Conservation (phyloP, 257 asterid species). For the Plantago ovata region DNA sequence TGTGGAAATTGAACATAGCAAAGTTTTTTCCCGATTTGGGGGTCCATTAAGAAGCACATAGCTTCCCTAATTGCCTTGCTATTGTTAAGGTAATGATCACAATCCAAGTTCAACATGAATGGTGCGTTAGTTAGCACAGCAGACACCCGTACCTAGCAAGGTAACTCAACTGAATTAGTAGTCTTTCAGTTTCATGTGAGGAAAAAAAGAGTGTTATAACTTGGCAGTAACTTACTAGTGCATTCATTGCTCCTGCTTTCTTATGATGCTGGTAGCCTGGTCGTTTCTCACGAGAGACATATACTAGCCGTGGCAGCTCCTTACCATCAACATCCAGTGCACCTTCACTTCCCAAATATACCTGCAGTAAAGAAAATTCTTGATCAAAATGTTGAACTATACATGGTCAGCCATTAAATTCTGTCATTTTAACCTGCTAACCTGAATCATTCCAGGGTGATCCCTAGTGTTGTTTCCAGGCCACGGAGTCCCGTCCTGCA, state of each 20-base stretch:
- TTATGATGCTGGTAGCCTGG: conserved; percentile 84
- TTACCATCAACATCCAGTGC: conserved; percentile 90
- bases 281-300: conserved; percentile 81
- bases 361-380: conserved; percentile 32
- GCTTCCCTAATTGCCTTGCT: conserved; percentile 80
- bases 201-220: not conserved
- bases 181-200: not conserved
- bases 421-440: conserved; percentile 5
- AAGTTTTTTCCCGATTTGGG: conserved; percentile 78
- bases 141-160: conserved; percentile 63
- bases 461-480: conserved; percentile 85
- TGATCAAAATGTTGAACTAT: conserved; percentile 6
- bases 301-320: conserved; percentile 73
- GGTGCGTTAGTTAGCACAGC: conserved; percentile 88
- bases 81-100: conserved; percentile 84
- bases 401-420: not conserved
- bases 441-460: conserved; percentile 95
- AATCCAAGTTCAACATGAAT: conserved; percentile 76
- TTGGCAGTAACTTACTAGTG: conserved; percentile 44
- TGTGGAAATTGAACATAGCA: conserved; percentile 88
- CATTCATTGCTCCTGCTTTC: conserved; percentile 91
- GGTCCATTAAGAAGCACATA: conserved; percentile 90
- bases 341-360: conserved; percentile 75
- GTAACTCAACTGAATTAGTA: not conserved
- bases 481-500: conserved; percentile 93